A percentile compares a stretch with the other conserved stretches of the same genome.
Conservation (phyloP, 2,329 filamentous ascomycete species). For the Aspergillus sp. region DNA sequence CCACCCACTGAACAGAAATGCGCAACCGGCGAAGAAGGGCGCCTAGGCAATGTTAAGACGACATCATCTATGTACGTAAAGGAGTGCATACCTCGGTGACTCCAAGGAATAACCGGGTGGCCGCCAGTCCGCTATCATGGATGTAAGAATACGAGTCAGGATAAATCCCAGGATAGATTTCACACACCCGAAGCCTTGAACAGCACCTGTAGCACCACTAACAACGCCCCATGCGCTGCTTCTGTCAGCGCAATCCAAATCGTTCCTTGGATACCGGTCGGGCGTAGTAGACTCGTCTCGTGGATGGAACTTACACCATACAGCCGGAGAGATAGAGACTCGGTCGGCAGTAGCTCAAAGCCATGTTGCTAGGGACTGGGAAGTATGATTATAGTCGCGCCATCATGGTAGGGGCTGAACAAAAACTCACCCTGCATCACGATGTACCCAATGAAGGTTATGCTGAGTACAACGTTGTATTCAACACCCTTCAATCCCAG, state of each 20-base stretch:
- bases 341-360: constrained; percentile 23
- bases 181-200: constrained; percentile 17
- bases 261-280: not conserved
- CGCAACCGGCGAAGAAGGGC: constrained; percentile 22
- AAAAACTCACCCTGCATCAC: constrained; percentile 38
- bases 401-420: not conserved
- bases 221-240: not conserved
- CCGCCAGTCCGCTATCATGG: constrained; percentile 22
- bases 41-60: not conserved
- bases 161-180: not conserved
- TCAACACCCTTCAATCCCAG: constrained; percentile 44
- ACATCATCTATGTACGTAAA: not conserved
- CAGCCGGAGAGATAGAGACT: constrained; percentile 30
- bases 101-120: not conserved
- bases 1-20: constrained; percentile 40
- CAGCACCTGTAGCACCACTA: not conserved
- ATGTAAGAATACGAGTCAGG: not conserved
- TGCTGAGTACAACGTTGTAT: constrained; percentile 45
- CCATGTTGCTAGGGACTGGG: not conserved
- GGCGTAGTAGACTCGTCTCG: too few relatives aligned
- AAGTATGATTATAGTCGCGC: not conserved
- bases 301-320: not conserved
- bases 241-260: not conserved
- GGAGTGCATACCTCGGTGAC: not conserved
- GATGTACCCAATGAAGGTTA: constrained; percentile 50